Conservation (phyloP, 2,329 filamentous ascomycete genomes). For the Cephalotrichum gorgonifer region DNA sequence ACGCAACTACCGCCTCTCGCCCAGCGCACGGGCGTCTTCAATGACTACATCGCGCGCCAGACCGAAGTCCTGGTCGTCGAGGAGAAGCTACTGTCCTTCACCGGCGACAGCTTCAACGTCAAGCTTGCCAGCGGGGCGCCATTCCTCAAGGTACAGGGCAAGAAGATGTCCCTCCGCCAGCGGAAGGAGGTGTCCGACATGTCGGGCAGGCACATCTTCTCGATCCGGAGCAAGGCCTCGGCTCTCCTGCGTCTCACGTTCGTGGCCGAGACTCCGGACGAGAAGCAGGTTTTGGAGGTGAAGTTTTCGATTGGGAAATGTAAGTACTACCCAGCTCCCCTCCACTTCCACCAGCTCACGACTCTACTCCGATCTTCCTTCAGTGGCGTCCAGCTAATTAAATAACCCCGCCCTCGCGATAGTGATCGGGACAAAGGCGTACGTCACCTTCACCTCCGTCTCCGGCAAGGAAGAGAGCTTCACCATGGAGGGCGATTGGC, state of each 20-base stretch:
- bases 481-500: constrained; percentile 51
- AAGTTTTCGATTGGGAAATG: constrained; percentile 32
- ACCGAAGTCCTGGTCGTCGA: constrained; percentile 43
- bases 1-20: constrained; percentile 16
- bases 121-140: constrained; percentile 41
- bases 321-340: constrained; percentile 17
- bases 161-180: constrained; percentile 38
- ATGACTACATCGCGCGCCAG: constrained; percentile 23
- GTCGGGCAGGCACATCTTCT: constrained; percentile 43
- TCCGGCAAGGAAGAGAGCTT: constrained; percentile 33
- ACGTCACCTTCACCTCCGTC: constrained; percentile 44
- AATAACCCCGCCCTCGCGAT: not conserved
- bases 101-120: constrained; percentile 56
- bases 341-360: not conserved
- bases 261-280: constrained; percentile 32
- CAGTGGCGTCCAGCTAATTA: not conserved
- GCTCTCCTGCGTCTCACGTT: constrained; percentile 40
- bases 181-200: constrained; percentile 47
- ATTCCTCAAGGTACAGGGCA: constrained; percentile 46
- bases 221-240: constrained; percentile 42
- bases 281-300: constrained; percentile 40
- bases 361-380: not conserved
- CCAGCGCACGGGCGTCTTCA: constrained; percentile 27
- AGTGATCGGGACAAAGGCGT: constrained; percentile 45
- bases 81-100: constrained; percentile 51